Conservation (phyloP, 495 filamentous ascomycete genomes). For the Trichoderma erinaceum region DNA sequence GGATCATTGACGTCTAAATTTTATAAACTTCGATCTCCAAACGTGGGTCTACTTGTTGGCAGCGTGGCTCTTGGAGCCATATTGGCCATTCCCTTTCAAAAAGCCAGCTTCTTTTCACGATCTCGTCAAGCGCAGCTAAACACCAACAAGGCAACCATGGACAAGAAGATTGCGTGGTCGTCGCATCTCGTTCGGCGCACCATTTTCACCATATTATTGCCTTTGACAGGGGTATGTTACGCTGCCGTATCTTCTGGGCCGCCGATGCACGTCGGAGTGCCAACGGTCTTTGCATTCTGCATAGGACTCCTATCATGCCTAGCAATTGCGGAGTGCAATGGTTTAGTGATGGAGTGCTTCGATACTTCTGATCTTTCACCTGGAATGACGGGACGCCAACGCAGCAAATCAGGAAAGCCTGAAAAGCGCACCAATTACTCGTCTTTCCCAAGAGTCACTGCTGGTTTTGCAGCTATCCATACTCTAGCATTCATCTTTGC, state of each 20-base stretch:
- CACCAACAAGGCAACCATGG: conserved; percentile 54
- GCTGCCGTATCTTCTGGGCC: conserved; percentile 56
- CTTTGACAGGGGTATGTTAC: conserved; percentile 58
- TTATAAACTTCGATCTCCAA: conserved; percentile 54
- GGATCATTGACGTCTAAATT: conserved; percentile 57
- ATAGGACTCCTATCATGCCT: conserved; percentile 65
- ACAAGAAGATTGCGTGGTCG: conserved; percentile 54
- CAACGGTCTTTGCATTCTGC: conserved; percentile 58
- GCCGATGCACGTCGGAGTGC: conserved; percentile 50
- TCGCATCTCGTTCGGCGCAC: conserved; percentile 61
- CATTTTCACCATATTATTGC: conserved; percentile 60
- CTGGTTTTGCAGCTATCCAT: conserved; percentile 67
- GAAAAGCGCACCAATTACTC: conserved; percentile 60
- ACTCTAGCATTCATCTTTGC: conserved; percentile 58
- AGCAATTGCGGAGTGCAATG: conserved; percentile 68
- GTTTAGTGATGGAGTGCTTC: conserved; percentile 73
- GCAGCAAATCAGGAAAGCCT: conserved; percentile 40
- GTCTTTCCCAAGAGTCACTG: conserved; percentile 59
- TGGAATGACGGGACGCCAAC: conserved; percentile 53
- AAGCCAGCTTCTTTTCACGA: conserved; percentile 59
- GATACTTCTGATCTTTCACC: conserved; percentile 65
- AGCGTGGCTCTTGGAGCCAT: conserved; percentile 61
- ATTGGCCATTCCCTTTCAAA: conserved; percentile 62
- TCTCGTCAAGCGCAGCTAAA: conserved; percentile 47
- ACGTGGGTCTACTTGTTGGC: conserved; percentile 56